These are phyloP conservation scores for Venturia effusa DNA, from an alignment of 2,329 filamentous ascomycete genomes.

Conservation along the genomic window DNA sequence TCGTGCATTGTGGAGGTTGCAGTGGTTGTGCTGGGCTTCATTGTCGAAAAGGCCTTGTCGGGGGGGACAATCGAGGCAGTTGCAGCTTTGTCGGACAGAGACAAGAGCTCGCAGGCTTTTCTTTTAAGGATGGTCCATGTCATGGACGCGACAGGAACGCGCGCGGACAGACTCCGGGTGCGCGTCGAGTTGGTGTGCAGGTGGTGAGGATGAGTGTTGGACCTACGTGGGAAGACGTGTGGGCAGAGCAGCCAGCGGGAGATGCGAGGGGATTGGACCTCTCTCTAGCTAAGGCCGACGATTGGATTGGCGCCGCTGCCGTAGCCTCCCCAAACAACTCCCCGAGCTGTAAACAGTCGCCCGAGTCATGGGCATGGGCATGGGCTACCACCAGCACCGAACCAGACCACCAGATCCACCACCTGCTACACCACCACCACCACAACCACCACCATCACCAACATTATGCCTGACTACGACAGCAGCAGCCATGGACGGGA, in stretches of 20 bases:
- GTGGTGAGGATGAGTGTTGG: not conserved
- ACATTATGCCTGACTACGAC: too few relatives aligned
- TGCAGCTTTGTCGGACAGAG: constrained; percentile 14
- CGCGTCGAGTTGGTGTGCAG: not conserved
- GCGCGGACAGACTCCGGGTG: not conserved
- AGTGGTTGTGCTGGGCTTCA: not conserved
- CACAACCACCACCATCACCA: not conserved
- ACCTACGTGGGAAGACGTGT: too few relatives aligned
- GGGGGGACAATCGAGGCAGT: constrained; percentile 21
- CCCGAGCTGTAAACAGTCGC: too few relatives aligned
- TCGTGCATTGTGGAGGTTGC: not conserved
- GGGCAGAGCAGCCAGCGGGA: not conserved
- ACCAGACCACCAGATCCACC: too few relatives aligned
- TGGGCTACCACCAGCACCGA: too few relatives aligned
- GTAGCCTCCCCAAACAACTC: not conserved
- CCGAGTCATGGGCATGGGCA: too few relatives aligned
- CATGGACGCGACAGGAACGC: constrained; percentile 12
- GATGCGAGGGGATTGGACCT: not conserved
- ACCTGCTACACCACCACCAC: not conserved
- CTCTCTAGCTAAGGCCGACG: too few relatives aligned
- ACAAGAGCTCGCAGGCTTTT: constrained; percentile 5
- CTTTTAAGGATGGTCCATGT: constrained; percentile 5
- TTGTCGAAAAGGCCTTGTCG: constrained; percentile 24
- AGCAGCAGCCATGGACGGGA: constrained; percentile 29
- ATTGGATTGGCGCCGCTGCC: not conserved